Conservation (phyloP, 345 rosid species). For the Hibiscus mutabilis region DNA sequence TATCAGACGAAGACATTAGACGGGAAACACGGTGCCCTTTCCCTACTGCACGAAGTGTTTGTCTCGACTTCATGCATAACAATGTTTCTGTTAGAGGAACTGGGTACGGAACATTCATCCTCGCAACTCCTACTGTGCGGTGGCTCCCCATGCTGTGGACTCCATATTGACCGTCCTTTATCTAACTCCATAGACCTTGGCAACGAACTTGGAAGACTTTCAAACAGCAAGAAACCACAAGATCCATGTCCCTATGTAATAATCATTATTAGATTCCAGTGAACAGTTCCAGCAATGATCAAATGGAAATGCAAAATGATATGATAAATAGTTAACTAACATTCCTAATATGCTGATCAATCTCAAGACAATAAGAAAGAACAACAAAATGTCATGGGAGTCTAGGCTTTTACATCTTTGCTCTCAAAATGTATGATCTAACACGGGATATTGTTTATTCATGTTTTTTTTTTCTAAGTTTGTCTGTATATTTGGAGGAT, state of each 20-base stretch:
- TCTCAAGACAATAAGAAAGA: background rate
- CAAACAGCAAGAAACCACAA: background rate
- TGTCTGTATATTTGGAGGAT: background rate
- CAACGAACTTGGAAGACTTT: background rate
- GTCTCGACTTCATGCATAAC: background rate
- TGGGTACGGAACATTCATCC: background rate
- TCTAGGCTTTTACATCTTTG: background rate
- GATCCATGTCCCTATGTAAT: constrained; percentile 1
- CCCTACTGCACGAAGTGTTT: background rate
- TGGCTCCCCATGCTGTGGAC: background rate
- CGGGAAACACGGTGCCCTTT: background rate
- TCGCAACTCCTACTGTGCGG: background rate
- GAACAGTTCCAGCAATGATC: background rate
- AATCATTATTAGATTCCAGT: background rate
- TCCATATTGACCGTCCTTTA: background rate
- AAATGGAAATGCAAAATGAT: background rate
- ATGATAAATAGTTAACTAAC: background rate
- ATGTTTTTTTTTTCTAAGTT: background rate
- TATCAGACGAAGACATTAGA: background rate
- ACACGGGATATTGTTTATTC: background rate
- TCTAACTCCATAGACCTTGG: constrained; percentile 1
- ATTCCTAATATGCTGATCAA: background rate
- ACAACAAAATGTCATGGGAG: background rate
- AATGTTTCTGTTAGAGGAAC: background rate
- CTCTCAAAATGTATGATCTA: background rate